Evolutionary conservation across 768 basidiomycete genomes (phyloP), one percentile per base, ranked within the genome.

Genomic region (Lepiota brunneoincarnata): DNA sequence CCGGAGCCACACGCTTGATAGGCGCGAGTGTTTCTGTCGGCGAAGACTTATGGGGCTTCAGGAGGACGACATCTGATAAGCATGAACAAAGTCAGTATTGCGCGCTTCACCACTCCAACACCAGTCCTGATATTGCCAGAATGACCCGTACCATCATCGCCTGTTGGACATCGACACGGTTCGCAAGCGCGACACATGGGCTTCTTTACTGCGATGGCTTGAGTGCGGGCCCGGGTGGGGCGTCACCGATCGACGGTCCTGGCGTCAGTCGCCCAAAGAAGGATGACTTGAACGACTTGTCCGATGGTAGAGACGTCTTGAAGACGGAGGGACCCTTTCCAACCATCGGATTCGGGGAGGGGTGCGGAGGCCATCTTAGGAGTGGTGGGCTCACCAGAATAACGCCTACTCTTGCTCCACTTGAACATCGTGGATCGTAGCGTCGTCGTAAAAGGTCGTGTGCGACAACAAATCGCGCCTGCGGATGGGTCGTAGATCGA

Each of bases 351-450:
- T 26, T 47, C 44, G 2, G 52, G 59, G 38, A 60, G 56, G 12
- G 42, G 39, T 6, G 57, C 56, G 3, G 24, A 50, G 2, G 28
- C n/a, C 12, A 57, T 24, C 46, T 57, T 60, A 37, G 59, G 59
- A 15, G 55, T 55, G 14, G 49, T 54, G 31, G 59, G 59, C 21
- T 56, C 48, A 24, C 56, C 59, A 2, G 43, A 41, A 11, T 56
- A 57, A 24, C 40, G 26, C 17, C 48, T 54, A 20, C 20, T 15
- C 31, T 48, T 54, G 24, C 52, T 60, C 52, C 56, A 49, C 38
- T 55, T 60, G 40, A 60, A 60, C 59, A 60, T 60, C 37, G 42
- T 45, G 17, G 49, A 21, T 40, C 47, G 58, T 46, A 17, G 23
- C 15, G 17, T 24, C 9, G 49, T 46, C 40, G 41, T 49, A 39